phyloP scores from a whole-genome alignment of 257 asterid genomes.

The Voacanga thouarsii region DNA sequence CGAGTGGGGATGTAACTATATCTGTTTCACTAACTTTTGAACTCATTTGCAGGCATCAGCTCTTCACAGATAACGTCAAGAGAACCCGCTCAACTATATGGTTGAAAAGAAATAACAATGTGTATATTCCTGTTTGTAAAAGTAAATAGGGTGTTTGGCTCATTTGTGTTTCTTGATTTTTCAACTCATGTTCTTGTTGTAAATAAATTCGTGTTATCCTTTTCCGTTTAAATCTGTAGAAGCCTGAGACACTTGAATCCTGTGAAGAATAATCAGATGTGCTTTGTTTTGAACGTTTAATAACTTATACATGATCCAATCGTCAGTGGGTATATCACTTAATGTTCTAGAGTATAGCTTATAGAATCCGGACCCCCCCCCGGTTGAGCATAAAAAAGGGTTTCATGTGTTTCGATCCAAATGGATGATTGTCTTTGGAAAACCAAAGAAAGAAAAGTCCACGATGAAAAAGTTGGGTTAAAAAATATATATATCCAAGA shows the following conservation, averaged over 20 bases:
- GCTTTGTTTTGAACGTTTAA: background rate
- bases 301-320: background rate
- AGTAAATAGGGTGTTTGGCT: slow-evolving; percentile 22
- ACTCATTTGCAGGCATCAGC: slow-evolving; percentile 55
- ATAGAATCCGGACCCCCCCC: background rate
- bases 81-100: slow-evolving; percentile 78
- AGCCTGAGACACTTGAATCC: background rate
- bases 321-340: no score
- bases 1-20: background rate
- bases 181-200: background rate
- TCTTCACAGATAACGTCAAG: slow-evolving; percentile 61
- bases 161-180: background rate
- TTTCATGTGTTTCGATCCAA: no score
- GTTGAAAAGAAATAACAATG: slow-evolving; percentile 49
- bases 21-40: background rate
- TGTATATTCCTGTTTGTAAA: slow-evolving; percentile 39
- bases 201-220: background rate
- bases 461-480: no score
- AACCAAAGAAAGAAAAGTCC: no score
- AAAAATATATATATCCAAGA: no score
- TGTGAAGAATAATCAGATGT: background rate
- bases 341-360: no score
- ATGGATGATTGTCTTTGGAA: background rate
- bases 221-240: background rate
- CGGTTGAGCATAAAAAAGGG: background rate